Conservation (phyloP, 371 early-diverging fungal species). For the Mortierella sp. region DNA sequence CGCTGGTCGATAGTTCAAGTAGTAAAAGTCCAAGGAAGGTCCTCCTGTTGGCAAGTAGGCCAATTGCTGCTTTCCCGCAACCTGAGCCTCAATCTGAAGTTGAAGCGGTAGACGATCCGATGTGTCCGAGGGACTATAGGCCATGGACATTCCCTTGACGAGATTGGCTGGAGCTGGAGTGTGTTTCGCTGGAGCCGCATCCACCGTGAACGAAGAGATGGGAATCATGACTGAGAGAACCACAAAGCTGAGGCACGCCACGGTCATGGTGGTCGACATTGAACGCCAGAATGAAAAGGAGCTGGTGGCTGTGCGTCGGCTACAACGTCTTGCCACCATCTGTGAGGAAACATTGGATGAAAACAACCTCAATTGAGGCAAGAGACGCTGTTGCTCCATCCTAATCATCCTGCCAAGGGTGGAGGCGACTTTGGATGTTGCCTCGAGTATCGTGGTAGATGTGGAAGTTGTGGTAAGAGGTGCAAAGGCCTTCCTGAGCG, state of each 20-base stretch:
- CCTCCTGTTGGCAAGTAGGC: constrained; percentile 35
- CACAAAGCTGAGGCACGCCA: constrained; percentile 9
- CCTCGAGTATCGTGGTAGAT: not conserved
- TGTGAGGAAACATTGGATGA: not conserved
- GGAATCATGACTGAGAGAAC: not conserved
- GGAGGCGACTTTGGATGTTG: not conserved
- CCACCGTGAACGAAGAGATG: not conserved
- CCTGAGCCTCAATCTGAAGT: constrained; percentile 42
- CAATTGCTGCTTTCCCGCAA: constrained; percentile 15
- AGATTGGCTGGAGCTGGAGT: not conserved
- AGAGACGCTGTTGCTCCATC: not conserved
- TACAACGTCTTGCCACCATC: not conserved
- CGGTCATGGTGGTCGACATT: constrained; percentile 4
- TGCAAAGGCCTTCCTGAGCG: constrained; percentile 13
- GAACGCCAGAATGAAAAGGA: constrained; percentile 1
- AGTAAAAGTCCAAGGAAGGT: constrained; percentile 33
- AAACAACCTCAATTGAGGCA: not conserved
- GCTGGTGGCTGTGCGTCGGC: no score
- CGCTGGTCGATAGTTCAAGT: constrained; percentile 42
- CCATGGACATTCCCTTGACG: constrained; percentile 26
- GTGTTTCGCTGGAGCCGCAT: constrained; percentile 25
- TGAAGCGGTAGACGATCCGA: constrained; percentile 22
- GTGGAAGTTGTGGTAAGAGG: constrained; percentile 13
- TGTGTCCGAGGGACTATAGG: constrained; percentile 11
- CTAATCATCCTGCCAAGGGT: no score